phyloP scores from a whole-genome alignment of 805 yeast genomes.

The Suhomyces emberorum region DNA sequence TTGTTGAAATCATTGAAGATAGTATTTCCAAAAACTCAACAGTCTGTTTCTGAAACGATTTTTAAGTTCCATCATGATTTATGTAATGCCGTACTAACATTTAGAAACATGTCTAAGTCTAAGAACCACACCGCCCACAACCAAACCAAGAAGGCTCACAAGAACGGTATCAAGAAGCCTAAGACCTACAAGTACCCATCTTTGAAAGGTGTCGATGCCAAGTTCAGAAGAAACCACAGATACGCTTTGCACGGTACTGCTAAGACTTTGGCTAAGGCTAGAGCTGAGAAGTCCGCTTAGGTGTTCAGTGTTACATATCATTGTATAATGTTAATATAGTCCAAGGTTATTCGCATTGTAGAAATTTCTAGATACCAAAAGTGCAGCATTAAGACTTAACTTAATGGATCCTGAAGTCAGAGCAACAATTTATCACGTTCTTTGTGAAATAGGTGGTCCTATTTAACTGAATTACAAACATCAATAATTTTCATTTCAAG shows the following conservation, averaged over 20 bases:
- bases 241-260: constrained; percentile 98
- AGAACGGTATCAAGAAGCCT: constrained; percentile 99
- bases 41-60: background rate
- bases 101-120: constrained; percentile 86
- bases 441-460: too few relatives aligned
- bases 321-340: constrained; percentile 15
- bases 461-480: too few relatives aligned
- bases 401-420: too few relatives aligned
- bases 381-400: too few relatives aligned
- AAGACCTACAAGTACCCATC: constrained; percentile 97
- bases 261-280: constrained; percentile 84
- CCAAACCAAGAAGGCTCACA: constrained; percentile 99
- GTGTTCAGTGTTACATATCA: constrained; percentile 10
- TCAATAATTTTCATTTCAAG: too few relatives aligned
- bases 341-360: too few relatives aligned
- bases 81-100: constrained; percentile 24
- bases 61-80: background rate
- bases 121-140: constrained; percentile 99
- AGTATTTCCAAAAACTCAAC: too few relatives aligned
- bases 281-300: constrained; percentile 48
- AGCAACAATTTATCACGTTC: too few relatives aligned
- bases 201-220: constrained; percentile 97
- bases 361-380: too few relatives aligned
- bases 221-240: constrained; percentile 99
- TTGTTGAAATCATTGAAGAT: too few relatives aligned